phyloP scores from a whole-genome alignment of 1,284 basidiomycete genomes.

The Phlebopus sp. region DNA sequence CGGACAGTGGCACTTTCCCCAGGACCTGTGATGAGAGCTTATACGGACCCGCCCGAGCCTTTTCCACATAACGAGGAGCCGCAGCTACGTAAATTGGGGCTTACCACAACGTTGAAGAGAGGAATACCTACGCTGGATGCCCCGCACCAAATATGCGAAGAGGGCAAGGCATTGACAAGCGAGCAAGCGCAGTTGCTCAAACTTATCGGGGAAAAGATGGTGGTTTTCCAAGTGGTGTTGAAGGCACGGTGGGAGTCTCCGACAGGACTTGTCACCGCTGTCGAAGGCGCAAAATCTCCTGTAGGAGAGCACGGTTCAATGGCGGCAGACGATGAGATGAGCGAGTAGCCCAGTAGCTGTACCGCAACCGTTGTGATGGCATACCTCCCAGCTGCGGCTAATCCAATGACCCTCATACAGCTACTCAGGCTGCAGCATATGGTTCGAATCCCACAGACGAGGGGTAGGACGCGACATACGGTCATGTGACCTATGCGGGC shows the following conservation, averaged over 20 bases:
- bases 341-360: conserved; percentile 20
- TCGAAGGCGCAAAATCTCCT: conserved; percentile 44
- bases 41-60: conserved; percentile 76
- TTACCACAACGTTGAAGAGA: conserved; percentile 81
- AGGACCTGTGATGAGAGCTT: conserved; percentile 68
- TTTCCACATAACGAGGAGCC: conserved; percentile 98
- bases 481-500: not conserved
- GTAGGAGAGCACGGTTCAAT: conserved; percentile 37
- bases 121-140: conserved; percentile 86
- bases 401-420: not conserved
- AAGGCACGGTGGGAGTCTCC: conserved; percentile 75
- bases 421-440: not conserved
- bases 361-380: not conserved
- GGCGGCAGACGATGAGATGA: conserved; percentile 43
- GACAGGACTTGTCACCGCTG: conserved; percentile 63
- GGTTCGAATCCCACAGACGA: not conserved
- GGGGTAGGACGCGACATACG: not conserved
- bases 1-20: conserved; percentile 76
- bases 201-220: conserved; percentile 84
- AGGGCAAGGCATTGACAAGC: conserved; percentile 75
- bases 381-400: not conserved
- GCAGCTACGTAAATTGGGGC: conserved; percentile 88
- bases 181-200: conserved; percentile 91
- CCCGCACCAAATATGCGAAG: conserved; percentile 83
- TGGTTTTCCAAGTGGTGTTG: conserved; percentile 72